Evolutionary conservation across 2,329 filamentous ascomycete species (phyloP).

Genomic region (Neonectria magnoliae): DNA sequence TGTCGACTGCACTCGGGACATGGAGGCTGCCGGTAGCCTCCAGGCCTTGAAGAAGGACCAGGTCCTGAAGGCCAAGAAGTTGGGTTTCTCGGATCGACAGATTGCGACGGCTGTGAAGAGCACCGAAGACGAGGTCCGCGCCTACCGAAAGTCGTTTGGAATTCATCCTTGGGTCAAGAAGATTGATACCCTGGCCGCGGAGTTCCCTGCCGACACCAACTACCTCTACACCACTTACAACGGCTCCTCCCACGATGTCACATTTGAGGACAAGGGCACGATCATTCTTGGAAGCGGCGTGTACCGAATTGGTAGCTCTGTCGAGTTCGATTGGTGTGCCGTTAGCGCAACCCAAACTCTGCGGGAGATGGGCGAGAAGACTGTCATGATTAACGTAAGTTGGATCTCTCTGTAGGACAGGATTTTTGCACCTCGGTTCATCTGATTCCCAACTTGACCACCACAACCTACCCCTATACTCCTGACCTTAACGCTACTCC

Average conservation of each 20-base stretch:
- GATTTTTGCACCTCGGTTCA: neutral
- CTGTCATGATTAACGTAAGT: conserved; percentile 90
- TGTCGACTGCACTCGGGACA: conserved; percentile 86
- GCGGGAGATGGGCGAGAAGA: conserved; percentile 91
- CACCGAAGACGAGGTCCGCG: conserved; percentile 90
- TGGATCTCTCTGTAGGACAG: neutral
- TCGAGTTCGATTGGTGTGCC: conserved; percentile 99
- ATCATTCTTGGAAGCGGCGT: conserved; percentile 93
- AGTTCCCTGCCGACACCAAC: conserved; percentile 95
- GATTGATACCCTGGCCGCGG: conserved; percentile 96
- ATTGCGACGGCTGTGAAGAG: conserved; percentile 87
- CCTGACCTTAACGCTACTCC: neutral
- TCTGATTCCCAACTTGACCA: neutral
- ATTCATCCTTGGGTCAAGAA: conserved; percentile 97
- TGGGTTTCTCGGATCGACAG: conserved; percentile 97
- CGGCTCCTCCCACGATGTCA: conserved; percentile 90
- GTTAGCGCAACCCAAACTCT: conserved; percentile 89
- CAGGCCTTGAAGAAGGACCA: conserved; percentile 89
- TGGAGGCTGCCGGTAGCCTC: conserved; percentile 85
- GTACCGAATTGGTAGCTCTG: conserved; percentile 96
- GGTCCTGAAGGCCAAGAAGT: conserved; percentile 91
- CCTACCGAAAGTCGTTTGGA: conserved; percentile 83
- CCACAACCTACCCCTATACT: neutral
- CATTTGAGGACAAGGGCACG: conserved; percentile 90
- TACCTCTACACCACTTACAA: conserved; percentile 99